Conservation (phyloP, 495 filamentous ascomycete genomes). For the Evernia prunastri region DNA sequence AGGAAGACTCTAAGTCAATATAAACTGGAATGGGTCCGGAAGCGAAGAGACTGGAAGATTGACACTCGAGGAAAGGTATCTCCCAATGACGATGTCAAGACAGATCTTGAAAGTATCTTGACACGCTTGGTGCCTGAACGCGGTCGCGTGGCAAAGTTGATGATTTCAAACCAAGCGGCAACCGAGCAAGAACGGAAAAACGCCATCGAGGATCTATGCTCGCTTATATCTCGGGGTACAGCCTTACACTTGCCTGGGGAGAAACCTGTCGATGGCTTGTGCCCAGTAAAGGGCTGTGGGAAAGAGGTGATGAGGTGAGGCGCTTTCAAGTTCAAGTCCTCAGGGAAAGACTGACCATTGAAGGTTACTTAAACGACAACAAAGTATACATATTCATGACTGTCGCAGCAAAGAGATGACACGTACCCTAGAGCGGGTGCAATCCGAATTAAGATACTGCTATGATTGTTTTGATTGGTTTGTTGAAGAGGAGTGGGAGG, state of each 20-base stretch:
- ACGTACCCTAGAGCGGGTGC: constrained; percentile 9
- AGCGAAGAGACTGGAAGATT: not conserved
- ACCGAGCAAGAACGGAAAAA: constrained; percentile 3
- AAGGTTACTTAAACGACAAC: no score
- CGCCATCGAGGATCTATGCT: constrained; percentile 6
- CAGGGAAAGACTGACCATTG: no score
- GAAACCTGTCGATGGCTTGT: constrained; percentile 3
- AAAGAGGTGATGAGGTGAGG: no score
- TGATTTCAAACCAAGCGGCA: constrained; percentile 5
- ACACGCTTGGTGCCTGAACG: not conserved
- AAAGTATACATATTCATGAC: no score
- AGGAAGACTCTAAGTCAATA: constrained; percentile 4
- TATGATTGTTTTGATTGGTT: constrained; percentile 12
- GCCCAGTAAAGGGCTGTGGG: constrained; percentile 5
- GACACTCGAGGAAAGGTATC: not conserved
- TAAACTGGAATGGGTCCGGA: not conserved
- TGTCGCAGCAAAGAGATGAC: no score
- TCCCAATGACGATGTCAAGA: not conserved
- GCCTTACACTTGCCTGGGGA: constrained; percentile 13
- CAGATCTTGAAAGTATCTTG: constrained; percentile 1
- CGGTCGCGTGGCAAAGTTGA: not conserved
- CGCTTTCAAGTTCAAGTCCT: no score
- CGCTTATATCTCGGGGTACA: constrained; percentile 1
- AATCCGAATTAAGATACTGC: constrained; percentile 13
- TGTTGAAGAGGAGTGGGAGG: constrained; percentile 13